These are phyloP conservation scores for Aaosphaeria arxii DNA, from an alignment of 2,329 filamentous ascomycete genomes.

Conservation along the genomic window DNA sequence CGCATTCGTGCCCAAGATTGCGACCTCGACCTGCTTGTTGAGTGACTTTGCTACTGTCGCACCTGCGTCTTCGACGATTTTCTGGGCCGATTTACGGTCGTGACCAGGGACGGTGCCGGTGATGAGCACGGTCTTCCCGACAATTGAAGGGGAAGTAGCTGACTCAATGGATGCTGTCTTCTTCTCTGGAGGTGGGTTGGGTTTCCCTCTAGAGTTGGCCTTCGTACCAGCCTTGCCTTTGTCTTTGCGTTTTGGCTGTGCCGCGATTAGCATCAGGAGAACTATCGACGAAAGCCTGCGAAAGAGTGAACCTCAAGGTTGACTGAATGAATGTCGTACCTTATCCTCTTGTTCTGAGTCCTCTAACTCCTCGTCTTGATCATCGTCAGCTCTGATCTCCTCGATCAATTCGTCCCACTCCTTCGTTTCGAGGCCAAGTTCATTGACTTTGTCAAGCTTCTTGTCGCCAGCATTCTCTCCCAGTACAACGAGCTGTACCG, in stretches of 20 bases:
- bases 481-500: slow-evolving; percentile 62
- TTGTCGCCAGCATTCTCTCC: slow-evolving; percentile 85
- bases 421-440: slow-evolving; percentile 77
- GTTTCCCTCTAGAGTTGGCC: neutral
- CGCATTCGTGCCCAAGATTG: slow-evolving; percentile 11
- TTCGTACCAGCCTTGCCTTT: slow-evolving; percentile 2
- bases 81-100: slow-evolving; percentile 12
- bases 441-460: slow-evolving; percentile 78
- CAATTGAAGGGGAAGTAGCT: neutral
- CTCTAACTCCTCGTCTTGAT: slow-evolving; percentile 8
- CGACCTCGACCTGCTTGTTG: slow-evolving; percentile 17
- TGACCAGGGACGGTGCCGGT: slow-evolving; percentile 12
- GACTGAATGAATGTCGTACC: neutral
- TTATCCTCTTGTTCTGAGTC: slow-evolving; percentile 16
- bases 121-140: slow-evolving; percentile 15
- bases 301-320: neutral
- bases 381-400: slow-evolving; percentile 14
- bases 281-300: neutral
- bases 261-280: neutral
- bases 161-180: neutral
- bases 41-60: slow-evolving; percentile 13
- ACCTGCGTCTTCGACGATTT: slow-evolving; percentile 13
- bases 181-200: neutral
- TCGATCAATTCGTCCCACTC: slow-evolving; percentile 72
- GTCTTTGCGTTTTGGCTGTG: slow-evolving; percentile 8